Percentiles rank a stretch among this genome's conserved stretches.
These are phyloP conservation scores for Suhomyces canberraensis DNA, from an alignment of 805 yeast species.

Conservation along the genomic window DNA sequence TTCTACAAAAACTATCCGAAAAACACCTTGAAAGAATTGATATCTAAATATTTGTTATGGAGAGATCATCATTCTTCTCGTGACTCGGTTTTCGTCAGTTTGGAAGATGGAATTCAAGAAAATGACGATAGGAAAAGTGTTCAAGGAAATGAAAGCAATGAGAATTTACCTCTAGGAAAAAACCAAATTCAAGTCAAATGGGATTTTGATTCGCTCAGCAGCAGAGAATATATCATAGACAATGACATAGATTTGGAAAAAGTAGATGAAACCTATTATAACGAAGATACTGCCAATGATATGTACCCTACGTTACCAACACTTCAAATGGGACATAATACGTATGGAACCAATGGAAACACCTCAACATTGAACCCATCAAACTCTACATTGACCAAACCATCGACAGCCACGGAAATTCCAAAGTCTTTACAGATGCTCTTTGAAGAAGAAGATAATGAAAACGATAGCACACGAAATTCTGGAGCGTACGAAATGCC, in stretches of 20 bases:
- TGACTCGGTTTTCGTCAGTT: constrained; percentile 43
- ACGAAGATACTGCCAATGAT: constrained; percentile 18
- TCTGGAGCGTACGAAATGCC: constrained; percentile 10
- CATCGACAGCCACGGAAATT: constrained; percentile 38
- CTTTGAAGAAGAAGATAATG: constrained; percentile 45
- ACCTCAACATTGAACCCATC: constrained; percentile 10
- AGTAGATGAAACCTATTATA: constrained; percentile 27
- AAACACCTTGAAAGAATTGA: constrained; percentile 62
- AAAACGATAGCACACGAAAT: constrained; percentile 1
- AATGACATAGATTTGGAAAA: constrained; percentile 52
- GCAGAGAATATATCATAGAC: constrained; percentile 69
- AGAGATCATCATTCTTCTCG: constrained; percentile 62
- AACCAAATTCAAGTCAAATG: constrained; percentile 56
- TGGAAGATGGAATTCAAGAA: constrained; percentile 13
- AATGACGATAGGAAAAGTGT: background rate
- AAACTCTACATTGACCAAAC: constrained; percentile 1
- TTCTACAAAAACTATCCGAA: constrained; percentile 61
- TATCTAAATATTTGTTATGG: constrained; percentile 70
- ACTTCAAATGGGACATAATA: constrained; percentile 8
- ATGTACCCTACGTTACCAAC: constrained; percentile 30
- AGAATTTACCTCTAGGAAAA: background rate
- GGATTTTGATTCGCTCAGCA: constrained; percentile 85
- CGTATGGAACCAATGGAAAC: constrained; percentile 12
- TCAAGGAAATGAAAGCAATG: background rate
- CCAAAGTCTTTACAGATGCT: constrained; percentile 72